Base-by-base conservation (phyloP, 106 monocot species). In the Triglochin maritima region DNA sequence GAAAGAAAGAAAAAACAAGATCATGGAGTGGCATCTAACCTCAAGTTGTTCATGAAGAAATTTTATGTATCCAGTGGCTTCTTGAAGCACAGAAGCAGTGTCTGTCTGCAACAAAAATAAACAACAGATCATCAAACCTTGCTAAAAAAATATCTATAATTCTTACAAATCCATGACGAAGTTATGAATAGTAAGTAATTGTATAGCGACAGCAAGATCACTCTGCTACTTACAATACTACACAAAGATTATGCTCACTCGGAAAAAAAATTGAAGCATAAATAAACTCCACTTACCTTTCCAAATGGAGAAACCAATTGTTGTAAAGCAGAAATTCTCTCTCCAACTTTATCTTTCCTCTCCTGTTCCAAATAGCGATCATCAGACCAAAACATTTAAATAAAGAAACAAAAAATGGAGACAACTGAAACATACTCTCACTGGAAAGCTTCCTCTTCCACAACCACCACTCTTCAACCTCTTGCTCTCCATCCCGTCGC, bases 21-120 rank as follows among this genome's bases (percentile, higher is more conserved):
- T 29, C 29, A 29, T 29, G 29, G 29, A 29, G 29, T 29, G 29
- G 29, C 29, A 29, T 29, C 29, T 44, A 54, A 66, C 74, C 74
- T 74, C 44, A 17, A 74, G 50, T 61, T 75, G 75, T 6, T 59
- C 75, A 29, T 75, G 75, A 29, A 75, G 68, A 66, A 75, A 75
- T 47, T 60, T 75, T 41, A 75, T 75, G 67, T 75, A 75, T 10
- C 44, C 66, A 4, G 75, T 50, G 3, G 75, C 58, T 59, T 75
- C 75, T 13, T 75, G 75, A 7, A 75, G 75, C n/a, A 75, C 75
- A 41, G 75, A 75, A 60, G 75, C 75, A 4, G 75, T 75, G 43
- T 75, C 75, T 41, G 75, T 75, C 75, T 75, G 75, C 66, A 66
- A 69, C 4, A 41, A 63, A 42, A 54, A 8, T 9, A 54, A 54